Conservation (phyloP, 768 basidiomycete genomes). For the Russula sp. region DNA sequence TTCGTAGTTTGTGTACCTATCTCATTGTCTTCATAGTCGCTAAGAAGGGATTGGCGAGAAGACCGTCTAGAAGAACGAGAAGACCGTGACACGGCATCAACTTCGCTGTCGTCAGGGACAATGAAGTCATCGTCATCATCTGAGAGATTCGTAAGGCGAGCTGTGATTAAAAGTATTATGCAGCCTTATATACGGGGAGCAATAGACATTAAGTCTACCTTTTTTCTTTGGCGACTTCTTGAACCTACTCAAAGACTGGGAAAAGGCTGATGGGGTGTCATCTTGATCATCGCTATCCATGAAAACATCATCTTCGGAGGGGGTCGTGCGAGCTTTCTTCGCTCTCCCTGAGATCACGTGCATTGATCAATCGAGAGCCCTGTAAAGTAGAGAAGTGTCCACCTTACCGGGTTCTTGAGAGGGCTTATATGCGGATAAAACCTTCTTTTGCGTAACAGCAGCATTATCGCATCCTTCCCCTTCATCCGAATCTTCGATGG, state of each 20-base stretch:
- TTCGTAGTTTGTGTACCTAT: slow-evolving; percentile 28
- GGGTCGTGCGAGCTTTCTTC: slow-evolving; percentile 53
- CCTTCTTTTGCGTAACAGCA: slow-evolving; percentile 1
- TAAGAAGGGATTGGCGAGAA: slow-evolving; percentile 29
- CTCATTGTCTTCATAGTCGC: slow-evolving; percentile 34
- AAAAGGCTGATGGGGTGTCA: slow-evolving; percentile 38
- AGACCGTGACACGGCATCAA: slow-evolving; percentile 29
- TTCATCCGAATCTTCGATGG: slow-evolving; percentile 68
- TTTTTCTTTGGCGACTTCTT: slow-evolving; percentile 54
- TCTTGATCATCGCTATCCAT: slow-evolving; percentile 33
- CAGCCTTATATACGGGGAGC: not conserved
- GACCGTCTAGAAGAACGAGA: slow-evolving; percentile 46
- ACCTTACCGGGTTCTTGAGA: slow-evolving; percentile 14
- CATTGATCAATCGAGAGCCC: not conserved
- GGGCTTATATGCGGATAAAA: slow-evolving; percentile 19
- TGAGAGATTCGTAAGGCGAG: slow-evolving; percentile 36
- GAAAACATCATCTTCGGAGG: slow-evolving; percentile 36
- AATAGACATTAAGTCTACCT: slow-evolving; percentile 31
- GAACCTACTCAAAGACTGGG: slow-evolving; percentile 54
- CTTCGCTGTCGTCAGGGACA: slow-evolving; percentile 49
- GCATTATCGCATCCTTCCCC: slow-evolving; percentile 28
- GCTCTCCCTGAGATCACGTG: slow-evolving; percentile 32
- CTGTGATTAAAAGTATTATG: not conserved
- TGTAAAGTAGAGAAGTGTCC: not conserved
- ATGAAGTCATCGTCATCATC: slow-evolving; percentile 64